These are phyloP conservation scores for Fusarium globosum DNA, from an alignment of 2,329 filamentous ascomycete species.

Conservation along the genomic window DNA sequence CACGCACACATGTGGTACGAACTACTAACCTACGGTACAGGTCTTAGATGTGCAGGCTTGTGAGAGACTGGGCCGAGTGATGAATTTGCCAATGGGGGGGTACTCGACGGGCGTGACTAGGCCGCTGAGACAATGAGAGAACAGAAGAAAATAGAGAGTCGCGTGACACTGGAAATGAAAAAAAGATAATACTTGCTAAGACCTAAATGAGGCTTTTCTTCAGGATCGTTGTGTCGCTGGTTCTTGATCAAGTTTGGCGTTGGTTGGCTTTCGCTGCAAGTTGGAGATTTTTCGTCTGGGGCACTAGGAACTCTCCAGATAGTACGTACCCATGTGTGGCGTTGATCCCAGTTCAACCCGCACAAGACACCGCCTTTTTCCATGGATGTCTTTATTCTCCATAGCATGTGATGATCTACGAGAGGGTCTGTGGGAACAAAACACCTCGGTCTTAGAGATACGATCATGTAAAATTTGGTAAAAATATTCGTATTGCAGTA, in stretches of 20 bases:
- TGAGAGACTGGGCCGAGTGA: constrained; percentile 40
- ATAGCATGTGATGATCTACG: constrained; percentile 32
- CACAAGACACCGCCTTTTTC: constrained; percentile 37
- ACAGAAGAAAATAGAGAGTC: constrained; percentile 22
- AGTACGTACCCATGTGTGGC: constrained; percentile 34
- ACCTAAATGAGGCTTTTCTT: constrained; percentile 18
- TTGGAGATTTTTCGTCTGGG: constrained; percentile 37
- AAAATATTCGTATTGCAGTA: background rate
- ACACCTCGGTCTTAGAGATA: constrained; percentile 23
- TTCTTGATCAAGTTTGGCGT: constrained; percentile 35
- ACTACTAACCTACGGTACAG: constrained; percentile 3
- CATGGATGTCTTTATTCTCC: background rate
- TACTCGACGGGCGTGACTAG: constrained; percentile 9
- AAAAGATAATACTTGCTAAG: constrained; percentile 24
- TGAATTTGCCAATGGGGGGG: background rate
- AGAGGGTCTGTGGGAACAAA: constrained; percentile 11
- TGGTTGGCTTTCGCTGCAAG: constrained; percentile 8
- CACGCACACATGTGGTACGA: constrained; percentile 39
- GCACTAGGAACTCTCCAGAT: constrained; percentile 24
- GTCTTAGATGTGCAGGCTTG: constrained; percentile 14
- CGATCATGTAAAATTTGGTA: background rate
- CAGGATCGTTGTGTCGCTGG: constrained; percentile 9
- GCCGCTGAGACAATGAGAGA: constrained; percentile 21
- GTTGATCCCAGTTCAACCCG: background rate
- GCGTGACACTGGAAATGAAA: constrained; percentile 37